Evolutionary conservation across 2,329 filamentous ascomycete species (phyloP).

Genomic region (Penicillium sp.): DNA sequence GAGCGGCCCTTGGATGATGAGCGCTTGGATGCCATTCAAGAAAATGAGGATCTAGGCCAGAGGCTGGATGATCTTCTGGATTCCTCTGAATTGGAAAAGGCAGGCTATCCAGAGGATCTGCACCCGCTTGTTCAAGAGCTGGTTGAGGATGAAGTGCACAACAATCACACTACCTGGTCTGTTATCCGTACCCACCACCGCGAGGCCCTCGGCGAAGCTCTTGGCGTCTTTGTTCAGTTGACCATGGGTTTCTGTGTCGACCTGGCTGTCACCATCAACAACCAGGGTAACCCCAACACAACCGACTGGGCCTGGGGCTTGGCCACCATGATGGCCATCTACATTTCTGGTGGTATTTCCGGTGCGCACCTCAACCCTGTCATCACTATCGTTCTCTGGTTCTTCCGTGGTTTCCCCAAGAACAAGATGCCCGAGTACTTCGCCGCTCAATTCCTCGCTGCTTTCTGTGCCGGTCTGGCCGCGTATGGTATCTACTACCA

Average conservation of each 20-base stretch:
- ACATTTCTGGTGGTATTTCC: slow-evolving; percentile 51
- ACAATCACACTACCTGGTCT: slow-evolving; percentile 51
- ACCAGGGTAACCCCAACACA: slow-evolving; percentile 46
- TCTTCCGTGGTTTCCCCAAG: slow-evolving; percentile 56
- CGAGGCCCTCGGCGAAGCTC: slow-evolving; percentile 56
- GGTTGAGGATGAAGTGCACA: slow-evolving; percentile 52
- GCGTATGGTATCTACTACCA: slow-evolving; percentile 47
- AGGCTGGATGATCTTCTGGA: slow-evolving; percentile 13
- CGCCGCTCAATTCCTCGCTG: slow-evolving; percentile 54
- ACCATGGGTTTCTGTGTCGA: slow-evolving; percentile 55
- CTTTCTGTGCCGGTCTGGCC: slow-evolving; percentile 54
- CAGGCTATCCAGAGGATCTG: slow-evolving; percentile 44
- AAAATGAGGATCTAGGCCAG: slow-evolving; percentile 16
- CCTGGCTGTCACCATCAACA: slow-evolving; percentile 44
- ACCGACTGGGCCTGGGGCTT: slow-evolving; percentile 55
- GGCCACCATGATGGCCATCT: slow-evolving; percentile 54
- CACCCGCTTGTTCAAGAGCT: slow-evolving; percentile 46
- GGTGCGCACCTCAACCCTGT: slow-evolving; percentile 50
- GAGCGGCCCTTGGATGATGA: slow-evolving; percentile 17
- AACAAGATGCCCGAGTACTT: slow-evolving; percentile 54
- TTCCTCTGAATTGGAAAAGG: slow-evolving; percentile 30
- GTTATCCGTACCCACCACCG: slow-evolving; percentile 53
- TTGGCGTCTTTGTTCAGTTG: slow-evolving; percentile 47
- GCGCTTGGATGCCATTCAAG: slow-evolving; percentile 21
- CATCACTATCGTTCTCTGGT: slow-evolving; percentile 48